Conservation (phyloP, 2,329 filamentous ascomycete genomes). For the Hymenoscyphus scutula region DNA sequence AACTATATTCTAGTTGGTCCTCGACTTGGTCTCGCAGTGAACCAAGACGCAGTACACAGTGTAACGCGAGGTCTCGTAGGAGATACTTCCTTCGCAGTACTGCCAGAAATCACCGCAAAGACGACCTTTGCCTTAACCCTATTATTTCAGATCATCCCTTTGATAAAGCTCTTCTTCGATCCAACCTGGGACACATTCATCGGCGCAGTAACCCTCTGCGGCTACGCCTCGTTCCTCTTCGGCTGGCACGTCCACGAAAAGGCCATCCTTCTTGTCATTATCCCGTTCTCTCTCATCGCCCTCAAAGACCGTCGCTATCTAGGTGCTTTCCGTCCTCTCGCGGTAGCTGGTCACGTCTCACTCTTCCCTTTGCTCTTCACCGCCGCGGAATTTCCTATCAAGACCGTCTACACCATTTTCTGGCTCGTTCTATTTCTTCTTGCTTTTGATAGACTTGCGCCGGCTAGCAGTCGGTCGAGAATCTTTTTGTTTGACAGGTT, state of each 20-base stretch:
- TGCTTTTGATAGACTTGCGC: slow-evolving; percentile 82
- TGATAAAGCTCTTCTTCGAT: slow-evolving; percentile 76
- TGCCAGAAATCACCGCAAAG: slow-evolving; percentile 80
- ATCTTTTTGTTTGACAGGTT: slow-evolving; percentile 91
- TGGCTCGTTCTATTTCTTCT: slow-evolving; percentile 88
- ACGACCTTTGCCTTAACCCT: slow-evolving; percentile 81
- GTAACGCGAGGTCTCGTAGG: slow-evolving; percentile 92
- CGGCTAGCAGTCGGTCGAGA: slow-evolving; percentile 73
- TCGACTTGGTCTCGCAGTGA: slow-evolving; percentile 70
- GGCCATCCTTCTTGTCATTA: slow-evolving; percentile 88
- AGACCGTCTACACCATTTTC: slow-evolving; percentile 86
- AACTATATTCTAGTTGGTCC: slow-evolving; percentile 65
- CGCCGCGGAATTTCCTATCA: slow-evolving; percentile 86
- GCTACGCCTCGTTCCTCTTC: slow-evolving; percentile 94
- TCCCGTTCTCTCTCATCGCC: slow-evolving; percentile 91
- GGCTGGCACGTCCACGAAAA: slow-evolving; percentile 99
- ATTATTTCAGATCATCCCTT: slow-evolving; percentile 73
- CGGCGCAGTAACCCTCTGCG: slow-evolving; percentile 85
- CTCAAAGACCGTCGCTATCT: slow-evolving; percentile 87
- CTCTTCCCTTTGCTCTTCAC: slow-evolving; percentile 94
- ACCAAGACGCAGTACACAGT: slow-evolving; percentile 74
- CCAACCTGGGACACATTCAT: slow-evolving; percentile 89
- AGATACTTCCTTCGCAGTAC: slow-evolving; percentile 88
- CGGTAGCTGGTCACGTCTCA: slow-evolving; percentile 91
- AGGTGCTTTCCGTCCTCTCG: slow-evolving; percentile 85